Conservation (phyloP, 768 basidiomycete genomes). For the Tylopilus intermedius region DNA sequence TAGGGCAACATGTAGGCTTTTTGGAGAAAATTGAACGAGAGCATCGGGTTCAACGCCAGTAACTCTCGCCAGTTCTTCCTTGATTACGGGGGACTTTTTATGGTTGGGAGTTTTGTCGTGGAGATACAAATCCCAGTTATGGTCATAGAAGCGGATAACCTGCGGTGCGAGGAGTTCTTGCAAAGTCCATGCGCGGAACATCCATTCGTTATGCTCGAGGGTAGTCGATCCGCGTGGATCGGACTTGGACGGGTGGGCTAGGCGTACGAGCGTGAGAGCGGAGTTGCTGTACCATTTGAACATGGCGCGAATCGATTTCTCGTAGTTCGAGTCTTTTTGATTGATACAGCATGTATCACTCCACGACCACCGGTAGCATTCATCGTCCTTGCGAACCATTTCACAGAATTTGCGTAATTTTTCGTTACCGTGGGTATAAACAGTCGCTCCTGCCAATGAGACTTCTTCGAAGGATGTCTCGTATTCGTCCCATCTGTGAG, state of each 20-base stretch:
- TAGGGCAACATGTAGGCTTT: background rate
- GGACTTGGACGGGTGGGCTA: background rate
- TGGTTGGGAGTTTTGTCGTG: slow-evolving; percentile 1
- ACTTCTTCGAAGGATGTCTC: slow-evolving; percentile 12
- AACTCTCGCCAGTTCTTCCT: background rate
- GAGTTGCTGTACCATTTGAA: too few species aligned
- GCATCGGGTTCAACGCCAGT: background rate
- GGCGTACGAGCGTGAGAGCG: slow-evolving; percentile 8
- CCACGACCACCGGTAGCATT: background rate
- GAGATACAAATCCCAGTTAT: slow-evolving; percentile 2
- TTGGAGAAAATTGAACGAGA: background rate
- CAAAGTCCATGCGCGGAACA: slow-evolving; percentile 5
- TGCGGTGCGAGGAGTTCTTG: background rate
- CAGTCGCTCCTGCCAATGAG: too few species aligned
- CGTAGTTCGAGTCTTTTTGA: too few species aligned
- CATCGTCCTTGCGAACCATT: slow-evolving; percentile 1
- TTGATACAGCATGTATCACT: too few species aligned
- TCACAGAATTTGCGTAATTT: slow-evolving; percentile 11
- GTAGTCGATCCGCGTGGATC: too few species aligned
- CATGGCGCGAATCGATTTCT: slow-evolving; percentile 1
- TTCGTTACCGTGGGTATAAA: background rate
- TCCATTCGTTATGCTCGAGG: too few species aligned
- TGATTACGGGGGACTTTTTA: background rate
- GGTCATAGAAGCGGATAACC: slow-evolving; percentile 11
- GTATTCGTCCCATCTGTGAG: slow-evolving; percentile 12